Evolutionary conservation across 257 asterid species (phyloP), one percentile per base, ranked within the genome.

Genomic region (Marsdenia floribunda): DNA sequence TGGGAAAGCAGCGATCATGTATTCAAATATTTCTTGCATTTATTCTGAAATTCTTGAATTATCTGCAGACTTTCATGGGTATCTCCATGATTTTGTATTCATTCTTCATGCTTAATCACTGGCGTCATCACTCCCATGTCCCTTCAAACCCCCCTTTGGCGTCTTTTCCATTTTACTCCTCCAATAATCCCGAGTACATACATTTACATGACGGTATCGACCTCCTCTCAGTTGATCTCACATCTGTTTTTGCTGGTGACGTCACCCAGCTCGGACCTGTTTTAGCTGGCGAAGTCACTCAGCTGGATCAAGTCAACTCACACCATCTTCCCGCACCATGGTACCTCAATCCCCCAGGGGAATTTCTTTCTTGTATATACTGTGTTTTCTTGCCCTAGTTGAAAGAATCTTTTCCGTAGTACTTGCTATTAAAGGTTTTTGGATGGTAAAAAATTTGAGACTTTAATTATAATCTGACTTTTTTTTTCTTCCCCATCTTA

Each of bases 21-120:
- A 86, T 90, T 86, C 94, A 88, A 35, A 74, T 90, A 14, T 81
- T 79, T 61, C 82, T 91, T 13, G 90, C 94, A 10, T 89, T 86
- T 81, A 33, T 89, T 70, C 80, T 93, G 55, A 93, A 93, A 83
- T 89, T 89, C 86, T 80, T 89, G 83, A 90, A 83, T 87, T 93
- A 85, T 77, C 77, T 93, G 70, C 91, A 87, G 80, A 82, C 91
- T 0, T 89, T 90, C 72, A 35, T 93, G 73, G 98, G 96, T 57
- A 80, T 90, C 19, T 82, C 89, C 26, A 87, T 93, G 29, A 80
- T 93, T 33, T 60, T 90, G 22, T 90, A 85, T 81, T 83, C 96
- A 55, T 86, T 82, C 35, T 89, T 78, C 68, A 83, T 87, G 90
- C 95, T 93, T 50, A 84, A 80, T 79, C 91, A 83, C 75, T 93